These are phyloP conservation scores for Cymbopogon flexuosus DNA, from an alignment of 202 grass and related monocot genomes.

Conservation along the genomic window DNA sequence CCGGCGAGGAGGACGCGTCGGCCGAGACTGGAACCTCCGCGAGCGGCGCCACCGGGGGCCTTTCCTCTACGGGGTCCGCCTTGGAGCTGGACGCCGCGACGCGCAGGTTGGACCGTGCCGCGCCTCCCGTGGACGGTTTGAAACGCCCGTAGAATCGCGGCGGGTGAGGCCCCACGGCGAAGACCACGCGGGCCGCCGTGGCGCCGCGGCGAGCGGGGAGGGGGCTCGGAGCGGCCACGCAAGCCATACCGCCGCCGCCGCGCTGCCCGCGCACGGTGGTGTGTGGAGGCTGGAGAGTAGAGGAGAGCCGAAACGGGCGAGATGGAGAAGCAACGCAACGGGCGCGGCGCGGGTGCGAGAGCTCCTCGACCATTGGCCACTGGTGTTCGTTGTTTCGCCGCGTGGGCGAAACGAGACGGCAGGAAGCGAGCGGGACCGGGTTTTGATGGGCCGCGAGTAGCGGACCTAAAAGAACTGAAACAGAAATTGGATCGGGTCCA, in stretches of 20 bases:
- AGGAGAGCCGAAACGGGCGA: neutral
- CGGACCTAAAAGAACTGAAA: neutral
- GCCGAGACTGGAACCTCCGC: neutral
- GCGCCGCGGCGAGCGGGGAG: neutral
- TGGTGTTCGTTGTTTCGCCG: conserved; percentile 40
- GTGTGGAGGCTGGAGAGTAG: neutral
- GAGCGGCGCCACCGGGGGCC: neutral
- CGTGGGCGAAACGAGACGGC: conserved; percentile 37
- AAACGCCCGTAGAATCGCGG: neutral
- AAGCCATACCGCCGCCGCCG: conserved; percentile 26
- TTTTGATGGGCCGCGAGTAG: neutral
- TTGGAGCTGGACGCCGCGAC: conserved; percentile 36
- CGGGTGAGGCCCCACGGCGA: neutral
- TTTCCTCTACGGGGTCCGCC: conserved; percentile 31
- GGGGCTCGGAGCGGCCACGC: neutral
- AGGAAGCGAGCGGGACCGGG: neutral
- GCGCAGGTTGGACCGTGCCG: conserved; percentile 12
- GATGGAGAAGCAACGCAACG: neutral
- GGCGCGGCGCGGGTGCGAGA: neutral
- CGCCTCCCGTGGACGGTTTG: neutral
- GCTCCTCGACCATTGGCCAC: neutral
- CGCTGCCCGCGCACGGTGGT: neutral
- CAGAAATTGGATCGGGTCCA: neutral
- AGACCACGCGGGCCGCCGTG: neutral
- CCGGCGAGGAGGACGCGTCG: neutral